Base-by-base conservation (phyloP, 1,139 yeast species). In the Yamadazyma aaseri region DNA sequence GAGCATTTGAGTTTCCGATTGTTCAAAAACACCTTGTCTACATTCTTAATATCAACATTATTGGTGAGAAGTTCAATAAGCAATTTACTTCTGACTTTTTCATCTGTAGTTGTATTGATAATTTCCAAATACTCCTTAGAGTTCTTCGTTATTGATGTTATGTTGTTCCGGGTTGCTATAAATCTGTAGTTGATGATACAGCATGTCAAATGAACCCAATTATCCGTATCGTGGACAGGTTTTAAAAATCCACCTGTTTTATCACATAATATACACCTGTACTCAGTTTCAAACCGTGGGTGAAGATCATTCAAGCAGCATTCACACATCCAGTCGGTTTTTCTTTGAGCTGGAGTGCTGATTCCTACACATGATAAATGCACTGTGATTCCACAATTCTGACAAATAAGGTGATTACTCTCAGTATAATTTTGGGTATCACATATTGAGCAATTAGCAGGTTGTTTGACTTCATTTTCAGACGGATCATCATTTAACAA, bases 161-260 rank as follows among this genome's bases (percentile, higher is more conserved):
- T 16, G n/a, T 20, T 16, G 4, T 38, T 29, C 21, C 46, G 49
- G 39, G 63, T 55, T 3, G 49, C 52, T 7, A 63, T 50, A 5
- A 40, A 29, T 8, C 54, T 43, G 34, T 53, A 41, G 35, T 50
- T 65, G 55, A 81, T 81, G 0, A 86, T 38, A 0, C 94, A 83
- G 58, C 98, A 90, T 4, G 78, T 45, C 5, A 84, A 64, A 60
- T 90, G 97, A 25, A 83, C 81, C 97, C 97, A 90, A 39, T 70
- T 68, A 2, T 86, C 85, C 21, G 61, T 48, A 24, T 73, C 77
- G 11, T 55, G 49, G 0, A 95, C 79, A n/a, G 87, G 73, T 49
- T 85, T 86, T 47, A 89, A 57, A 27, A 79, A 87, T 44, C 84
- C 92, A 0, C 76, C 81, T 31, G 72, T 61, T 0, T 77, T 71